Conservation (phyloP, 2,329 filamentous ascomycete species). For the Talaromyces sp. region DNA sequence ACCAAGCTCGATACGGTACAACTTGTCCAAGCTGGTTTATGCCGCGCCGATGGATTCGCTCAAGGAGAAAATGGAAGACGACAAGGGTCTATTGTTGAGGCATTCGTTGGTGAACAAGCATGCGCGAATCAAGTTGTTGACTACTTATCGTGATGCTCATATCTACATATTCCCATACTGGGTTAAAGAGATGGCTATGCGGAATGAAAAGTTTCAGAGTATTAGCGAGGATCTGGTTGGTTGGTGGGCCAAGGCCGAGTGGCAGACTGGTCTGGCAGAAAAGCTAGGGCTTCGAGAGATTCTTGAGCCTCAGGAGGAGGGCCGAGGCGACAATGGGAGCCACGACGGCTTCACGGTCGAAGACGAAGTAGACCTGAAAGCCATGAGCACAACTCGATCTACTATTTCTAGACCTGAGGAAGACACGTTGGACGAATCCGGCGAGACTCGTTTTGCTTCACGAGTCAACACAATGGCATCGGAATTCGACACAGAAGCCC, state of each 20-base stretch:
- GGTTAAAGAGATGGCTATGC: slow-evolving; percentile 76
- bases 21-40: slow-evolving; percentile 73
- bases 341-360: slow-evolving; percentile 39
- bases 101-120: slow-evolving; percentile 70
- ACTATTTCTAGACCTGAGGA: slow-evolving; percentile 14
- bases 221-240: slow-evolving; percentile 87
- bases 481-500: not conserved
- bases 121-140: slow-evolving; percentile 71
- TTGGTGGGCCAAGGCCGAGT: slow-evolving; percentile 92
- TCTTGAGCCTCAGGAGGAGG: slow-evolving; percentile 40
- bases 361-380: slow-evolving; percentile 50
- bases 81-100: slow-evolving; percentile 61
- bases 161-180: slow-evolving; percentile 92
- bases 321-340: slow-evolving; percentile 31
- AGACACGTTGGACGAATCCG: slow-evolving; percentile 9
- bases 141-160: slow-evolving; percentile 81
- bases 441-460: slow-evolving; percentile 21
- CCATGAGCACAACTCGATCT: slow-evolving; percentile 49
- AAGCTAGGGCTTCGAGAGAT: slow-evolving; percentile 70
- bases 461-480: slow-evolving; percentile 17
- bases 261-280: slow-evolving; percentile 73
- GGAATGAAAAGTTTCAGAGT: slow-evolving; percentile 77
- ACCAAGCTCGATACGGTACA: slow-evolving; percentile 57
- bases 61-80: slow-evolving; percentile 73
- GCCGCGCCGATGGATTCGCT: slow-evolving; percentile 84